Percentiles rank a stretch among this genome's conserved stretches.
These are phyloP conservation scores for Phaeoacremonium minimum DNA, from an alignment of 2,329 filamentous ascomycete species.

Conservation along the genomic window DNA sequence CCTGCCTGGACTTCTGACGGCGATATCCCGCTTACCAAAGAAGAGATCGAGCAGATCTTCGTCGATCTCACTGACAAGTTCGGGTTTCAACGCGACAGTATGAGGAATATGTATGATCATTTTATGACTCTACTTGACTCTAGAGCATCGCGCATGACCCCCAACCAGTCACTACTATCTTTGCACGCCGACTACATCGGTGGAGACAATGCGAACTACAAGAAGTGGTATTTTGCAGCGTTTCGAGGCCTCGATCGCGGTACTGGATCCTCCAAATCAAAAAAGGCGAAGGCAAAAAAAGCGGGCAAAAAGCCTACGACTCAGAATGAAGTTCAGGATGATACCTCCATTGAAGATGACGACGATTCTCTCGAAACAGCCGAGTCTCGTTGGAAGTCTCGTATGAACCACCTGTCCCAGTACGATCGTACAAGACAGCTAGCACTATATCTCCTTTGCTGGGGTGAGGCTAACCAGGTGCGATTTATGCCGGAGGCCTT, in stretches of 20 bases:
- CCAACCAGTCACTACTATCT: conserved; percentile 92
- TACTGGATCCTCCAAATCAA: conserved; percentile 93
- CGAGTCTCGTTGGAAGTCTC: conserved; percentile 96
- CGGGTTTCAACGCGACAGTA: conserved; percentile 98
- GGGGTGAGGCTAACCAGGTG: conserved; percentile 98
- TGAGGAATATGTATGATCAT: conserved; percentile 99
- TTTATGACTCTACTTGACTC: conserved; percentile 96
- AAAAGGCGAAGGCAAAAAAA: conserved; percentile 78
- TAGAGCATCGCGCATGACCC: conserved; percentile 94
- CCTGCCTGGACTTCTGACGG: conserved; percentile 97
- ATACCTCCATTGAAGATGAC: conserved; percentile 79
- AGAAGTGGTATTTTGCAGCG: conserved; percentile 98
- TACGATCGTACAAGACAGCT: conserved; percentile 92
- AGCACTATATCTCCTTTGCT: conserved; percentile 88
- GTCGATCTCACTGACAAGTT: conserved; percentile 93
- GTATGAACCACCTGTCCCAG: conserved; percentile 99
- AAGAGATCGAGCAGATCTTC: conserved; percentile 98
- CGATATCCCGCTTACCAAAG: conserved; percentile 95
- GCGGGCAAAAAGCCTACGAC: conserved; percentile 63
- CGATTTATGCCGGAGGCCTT: conserved; percentile 95
- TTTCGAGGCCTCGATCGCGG: conserved; percentile 95
- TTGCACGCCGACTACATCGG: conserved; percentile 98
- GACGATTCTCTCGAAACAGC: conserved; percentile 96
- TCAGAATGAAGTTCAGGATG: conserved; percentile 77
- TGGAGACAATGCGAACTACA: conserved; percentile 97